These are phyloP conservation scores for Bifiguratus adelaidae DNA, from an alignment of 192 early-diverging fungal species.

Conservation along the genomic window DNA sequence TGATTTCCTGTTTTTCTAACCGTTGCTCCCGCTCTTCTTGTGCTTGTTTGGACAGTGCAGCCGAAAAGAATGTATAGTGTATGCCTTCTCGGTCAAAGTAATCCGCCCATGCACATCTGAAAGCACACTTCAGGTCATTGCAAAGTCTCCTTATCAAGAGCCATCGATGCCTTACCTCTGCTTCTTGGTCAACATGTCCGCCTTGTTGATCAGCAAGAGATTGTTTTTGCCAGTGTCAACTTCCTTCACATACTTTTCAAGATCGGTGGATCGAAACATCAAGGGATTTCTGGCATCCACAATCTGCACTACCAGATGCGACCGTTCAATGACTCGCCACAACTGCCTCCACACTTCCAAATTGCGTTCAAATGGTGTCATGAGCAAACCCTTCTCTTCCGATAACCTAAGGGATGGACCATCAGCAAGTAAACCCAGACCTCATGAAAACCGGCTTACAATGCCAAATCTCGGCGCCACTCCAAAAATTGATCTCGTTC, in stretches of 20 bases:
- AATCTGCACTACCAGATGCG: conserved; percentile 94
- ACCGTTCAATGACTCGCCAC: conserved; percentile 97
- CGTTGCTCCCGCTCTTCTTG: conserved; percentile 56
- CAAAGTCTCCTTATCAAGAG: not conserved
- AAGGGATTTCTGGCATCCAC: conserved; percentile 96
- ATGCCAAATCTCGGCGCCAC: conserved; percentile 83
- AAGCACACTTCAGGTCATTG: not conserved
- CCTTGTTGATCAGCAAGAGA: conserved; percentile 95
- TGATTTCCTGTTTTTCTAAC: conserved; percentile 35
- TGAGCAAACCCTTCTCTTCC: conserved; percentile 83
- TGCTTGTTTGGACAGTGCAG: conserved; percentile 66
- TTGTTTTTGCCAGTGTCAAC: conserved; percentile 78
- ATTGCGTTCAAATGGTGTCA: conserved; percentile 98
- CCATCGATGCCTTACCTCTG: conserved; percentile 47
- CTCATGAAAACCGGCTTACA: conserved; percentile 24
- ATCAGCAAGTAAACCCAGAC: not conserved
- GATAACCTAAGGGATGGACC: conserved; percentile 44
- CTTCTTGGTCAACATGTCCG: conserved; percentile 83
- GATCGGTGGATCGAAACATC: conserved; percentile 81
- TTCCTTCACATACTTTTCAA: conserved; percentile 88
- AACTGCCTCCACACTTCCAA: conserved; percentile 98
- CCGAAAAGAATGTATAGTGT: conserved; percentile 90
- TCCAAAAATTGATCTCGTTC: conserved; percentile 86
- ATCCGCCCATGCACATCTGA: conserved; percentile 72
- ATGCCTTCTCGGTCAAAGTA: conserved; percentile 79